Base-by-base conservation (phyloP, 2,329 filamentous ascomycete species). In the Talaromyces sp. region DNA sequence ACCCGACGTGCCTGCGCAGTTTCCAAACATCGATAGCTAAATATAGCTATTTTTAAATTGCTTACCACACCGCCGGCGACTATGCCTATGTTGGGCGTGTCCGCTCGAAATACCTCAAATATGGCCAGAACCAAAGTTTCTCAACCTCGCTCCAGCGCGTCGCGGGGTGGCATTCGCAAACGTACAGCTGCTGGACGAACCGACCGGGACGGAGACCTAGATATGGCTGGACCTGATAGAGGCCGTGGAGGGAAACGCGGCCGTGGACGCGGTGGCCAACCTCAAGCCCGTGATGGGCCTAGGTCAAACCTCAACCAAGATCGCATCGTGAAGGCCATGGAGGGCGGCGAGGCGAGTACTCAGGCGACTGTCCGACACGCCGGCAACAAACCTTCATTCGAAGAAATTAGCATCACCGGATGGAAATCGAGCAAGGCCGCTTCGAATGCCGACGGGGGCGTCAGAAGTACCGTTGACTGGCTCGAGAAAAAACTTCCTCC, bases 371-470 rank as follows among this genome's bases (percentile, higher is more conserved):
- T 79, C 58, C 75, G 77, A 52, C 71, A 77, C 58, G 69, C 69
- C 38, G 67, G 68, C 31, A 67, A 68, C 31, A 65, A 71, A 54
- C 69, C 68, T 35, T 65, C 62, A 19, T 62, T 74, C 54, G 70
- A 73, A 58, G 68, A 74, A 32, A 66, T 81, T 56, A 73, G 70
- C 57, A 69, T 92, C 24, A 77, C 79, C 64, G 89, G 89, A 27
- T 80, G 90, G 68, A 85, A 83, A 68, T 75, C 83, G 51, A 91
- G 88, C 77, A 91, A 88, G 72, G 88, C 87, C 8, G 80, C 83
- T 11, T 79, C 71, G 29, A 89, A 91, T 65, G 71, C 81, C 31
- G 88, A 89, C 59, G 87, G 88, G 54, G 89, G 89, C 21, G 70
- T 89, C 27, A 81, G 82, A 62, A 83, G 85, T 61, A 79, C 91